Evolutionary conservation across 2,329 filamentous ascomycete species (phyloP).

Genomic region (Colletotrichum lini): DNA sequence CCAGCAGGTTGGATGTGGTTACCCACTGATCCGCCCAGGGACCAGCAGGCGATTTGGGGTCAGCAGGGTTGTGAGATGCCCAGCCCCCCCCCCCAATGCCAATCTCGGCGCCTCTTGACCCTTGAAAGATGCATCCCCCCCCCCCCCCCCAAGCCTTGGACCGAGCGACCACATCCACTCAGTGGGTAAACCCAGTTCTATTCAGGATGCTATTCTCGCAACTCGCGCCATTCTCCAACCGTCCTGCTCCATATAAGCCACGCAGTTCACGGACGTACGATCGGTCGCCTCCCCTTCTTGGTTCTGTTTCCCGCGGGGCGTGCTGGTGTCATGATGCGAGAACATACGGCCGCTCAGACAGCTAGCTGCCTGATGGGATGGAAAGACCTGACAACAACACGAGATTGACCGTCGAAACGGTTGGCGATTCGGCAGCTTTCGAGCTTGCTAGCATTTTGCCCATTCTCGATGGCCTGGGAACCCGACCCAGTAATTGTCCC

Average conservation of each 20-base stretch:
- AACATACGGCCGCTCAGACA: constrained; percentile 25
- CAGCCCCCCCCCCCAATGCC: constrained; percentile 1
- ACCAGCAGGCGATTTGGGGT: constrained; percentile 10
- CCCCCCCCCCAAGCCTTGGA: not conserved
- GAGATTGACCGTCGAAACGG: constrained; percentile 15
- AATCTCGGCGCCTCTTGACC: constrained; percentile 31
- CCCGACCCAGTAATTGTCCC: constrained; percentile 8
- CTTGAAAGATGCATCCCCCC: constrained; percentile 14
- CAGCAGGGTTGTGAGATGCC: not conserved
- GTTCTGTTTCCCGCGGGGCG: constrained; percentile 19
- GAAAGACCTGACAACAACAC: not conserved
- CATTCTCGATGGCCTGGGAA: constrained; percentile 14
- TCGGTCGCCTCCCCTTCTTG: constrained; percentile 26
- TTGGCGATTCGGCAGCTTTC: constrained; percentile 6
- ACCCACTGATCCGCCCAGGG: constrained; percentile 40
- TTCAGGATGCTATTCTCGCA: too few species aligned
- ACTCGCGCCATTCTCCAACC: constrained; percentile 22
- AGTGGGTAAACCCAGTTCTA: too few species aligned
- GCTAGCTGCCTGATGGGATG: constrained; percentile 18
- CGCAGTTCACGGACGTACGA: constrained; percentile 23
- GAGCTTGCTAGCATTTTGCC: constrained; percentile 3
- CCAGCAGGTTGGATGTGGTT: not conserved
- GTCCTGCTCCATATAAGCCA: constrained; percentile 4
- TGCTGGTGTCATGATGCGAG: constrained; percentile 21
- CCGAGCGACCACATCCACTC: constrained; percentile 1